A percentile compares a stretch with the other conserved stretches of the same genome.
phyloP scores from a whole-genome alignment of 768 basidiomycete genomes.

The Suillus sp. region DNA sequence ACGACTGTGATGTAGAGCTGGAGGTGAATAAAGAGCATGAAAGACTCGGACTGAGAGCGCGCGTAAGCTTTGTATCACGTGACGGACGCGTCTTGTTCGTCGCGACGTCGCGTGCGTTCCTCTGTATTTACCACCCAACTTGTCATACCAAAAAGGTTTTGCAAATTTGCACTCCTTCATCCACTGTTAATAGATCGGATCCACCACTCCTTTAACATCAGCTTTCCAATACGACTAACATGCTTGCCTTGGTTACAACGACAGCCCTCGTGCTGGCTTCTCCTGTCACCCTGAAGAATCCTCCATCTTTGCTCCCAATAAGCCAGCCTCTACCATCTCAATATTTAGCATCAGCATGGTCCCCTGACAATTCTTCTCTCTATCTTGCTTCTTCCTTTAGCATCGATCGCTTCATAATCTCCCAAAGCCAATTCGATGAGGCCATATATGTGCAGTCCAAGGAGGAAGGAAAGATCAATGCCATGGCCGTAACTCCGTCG shows the following conservation, averaged over 20 bases:
- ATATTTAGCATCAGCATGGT: conserved; percentile 51
- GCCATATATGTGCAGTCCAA: conserved; percentile 37
- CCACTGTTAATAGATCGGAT: not conserved
- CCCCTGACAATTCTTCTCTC: conserved; percentile 54
- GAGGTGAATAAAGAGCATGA: too few relatives aligned
- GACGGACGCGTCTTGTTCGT: conserved; percentile 1
- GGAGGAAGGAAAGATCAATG: conserved; percentile 28
- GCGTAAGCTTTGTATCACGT: not conserved
- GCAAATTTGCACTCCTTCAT: not conserved
- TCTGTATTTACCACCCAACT: not conserved
- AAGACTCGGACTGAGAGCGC: too few relatives aligned
- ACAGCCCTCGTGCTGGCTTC: conserved; percentile 48
- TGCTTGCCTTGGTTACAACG: conserved; percentile 53
- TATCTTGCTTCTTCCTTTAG: conserved; percentile 51
- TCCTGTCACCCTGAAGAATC: conserved; percentile 43
- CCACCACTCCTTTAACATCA: not conserved
- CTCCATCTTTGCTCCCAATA: conserved; percentile 41
- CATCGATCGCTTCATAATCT: conserved; percentile 57
- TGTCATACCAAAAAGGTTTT: not conserved
- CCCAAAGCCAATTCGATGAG: conserved; percentile 45
- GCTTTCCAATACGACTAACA: conserved; percentile 20
- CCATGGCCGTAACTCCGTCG: conserved; percentile 37
- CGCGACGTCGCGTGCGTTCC: not conserved
- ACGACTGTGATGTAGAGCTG: too few relatives aligned
- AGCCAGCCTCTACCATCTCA: conserved; percentile 19